Conservation (phyloP, 192 early-diverging fungal species). For the Geranomyces michiganensis region DNA sequence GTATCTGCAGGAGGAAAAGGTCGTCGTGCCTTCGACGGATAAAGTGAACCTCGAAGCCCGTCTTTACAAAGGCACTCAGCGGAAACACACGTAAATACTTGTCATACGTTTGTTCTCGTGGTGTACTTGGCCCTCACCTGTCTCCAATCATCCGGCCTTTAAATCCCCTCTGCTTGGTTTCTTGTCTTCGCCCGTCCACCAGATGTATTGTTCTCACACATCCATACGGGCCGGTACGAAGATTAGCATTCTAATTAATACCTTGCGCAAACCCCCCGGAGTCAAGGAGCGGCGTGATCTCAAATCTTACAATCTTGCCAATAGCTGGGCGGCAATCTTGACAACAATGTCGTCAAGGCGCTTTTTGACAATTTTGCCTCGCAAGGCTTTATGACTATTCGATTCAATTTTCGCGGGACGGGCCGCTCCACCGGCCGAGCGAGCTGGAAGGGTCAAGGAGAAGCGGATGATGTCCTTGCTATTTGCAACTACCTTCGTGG, state of each 20-base stretch:
- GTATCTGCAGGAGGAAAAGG: constrained; percentile 16
- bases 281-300: no score
- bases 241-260: no score
- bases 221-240: constrained; percentile 39
- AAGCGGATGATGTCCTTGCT: constrained; percentile 33
- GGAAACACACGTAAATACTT: constrained; percentile 17
- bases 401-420: constrained; percentile 39
- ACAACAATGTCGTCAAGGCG: constrained; percentile 41
- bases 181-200: background rate
- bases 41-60: constrained; percentile 15
- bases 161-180: background rate
- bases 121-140: no score
- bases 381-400: constrained; percentile 29
- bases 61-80: constrained; percentile 6
- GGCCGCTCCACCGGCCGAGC: constrained; percentile 35
- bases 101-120: background rate
- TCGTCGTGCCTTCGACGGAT: constrained; percentile 16
- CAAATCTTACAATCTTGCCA: no score
- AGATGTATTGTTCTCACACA: constrained; percentile 38
- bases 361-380: constrained; percentile 34
- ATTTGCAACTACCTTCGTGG: constrained; percentile 23
- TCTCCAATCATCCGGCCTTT: no score
- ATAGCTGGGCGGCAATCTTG: constrained; percentile 39
- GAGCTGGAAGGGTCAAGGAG: constrained; percentile 25
- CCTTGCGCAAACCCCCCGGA: no score